Conservation (phyloP, 768 basidiomycete genomes). For the Amanita pallidorosea region DNA sequence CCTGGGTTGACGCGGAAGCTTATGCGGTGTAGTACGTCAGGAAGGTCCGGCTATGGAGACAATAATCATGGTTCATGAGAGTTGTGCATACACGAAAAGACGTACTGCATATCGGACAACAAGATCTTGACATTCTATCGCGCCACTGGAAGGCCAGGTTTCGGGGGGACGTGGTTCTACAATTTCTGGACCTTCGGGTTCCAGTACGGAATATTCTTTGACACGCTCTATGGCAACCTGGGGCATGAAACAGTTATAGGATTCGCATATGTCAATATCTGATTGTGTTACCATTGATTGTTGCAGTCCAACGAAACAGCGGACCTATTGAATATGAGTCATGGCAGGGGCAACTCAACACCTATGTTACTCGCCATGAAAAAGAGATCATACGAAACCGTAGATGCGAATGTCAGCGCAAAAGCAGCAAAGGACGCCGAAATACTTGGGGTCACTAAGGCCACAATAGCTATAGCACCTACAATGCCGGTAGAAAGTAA, state of each 20-base stretch:
- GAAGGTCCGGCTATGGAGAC: conserved; percentile 60
- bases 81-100: conserved; percentile 3
- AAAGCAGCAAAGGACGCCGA: conserved; percentile 81
- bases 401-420: conserved; percentile 74
- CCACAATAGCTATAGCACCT: conserved; percentile 59
- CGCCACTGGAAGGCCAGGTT: conserved; percentile 68
- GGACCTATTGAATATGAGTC: conserved; percentile 28
- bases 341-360: not conserved
- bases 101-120: conserved; percentile 71
- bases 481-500: conserved; percentile 63
- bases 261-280: not conserved
- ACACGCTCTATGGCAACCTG: conserved; percentile 82
- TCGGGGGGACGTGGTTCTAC: conserved; percentile 75
- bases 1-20: conserved; percentile 64
- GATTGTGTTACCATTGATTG: conserved; percentile 67
- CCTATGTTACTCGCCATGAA: conserved; percentile 36
- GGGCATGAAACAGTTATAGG: not conserved
- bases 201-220: conserved; percentile 81
- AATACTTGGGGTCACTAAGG: conserved; percentile 59
- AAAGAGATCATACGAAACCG: conserved; percentile 60
- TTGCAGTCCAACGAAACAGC: conserved; percentile 79
- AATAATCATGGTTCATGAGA: not conserved
- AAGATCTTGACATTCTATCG: conserved; percentile 62
- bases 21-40: conserved; percentile 72
- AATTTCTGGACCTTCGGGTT: conserved; percentile 73